These are phyloP conservation scores for Clitopilus passeckerianus DNA, from an alignment of 768 basidiomycete species.

Conservation along the genomic window DNA sequence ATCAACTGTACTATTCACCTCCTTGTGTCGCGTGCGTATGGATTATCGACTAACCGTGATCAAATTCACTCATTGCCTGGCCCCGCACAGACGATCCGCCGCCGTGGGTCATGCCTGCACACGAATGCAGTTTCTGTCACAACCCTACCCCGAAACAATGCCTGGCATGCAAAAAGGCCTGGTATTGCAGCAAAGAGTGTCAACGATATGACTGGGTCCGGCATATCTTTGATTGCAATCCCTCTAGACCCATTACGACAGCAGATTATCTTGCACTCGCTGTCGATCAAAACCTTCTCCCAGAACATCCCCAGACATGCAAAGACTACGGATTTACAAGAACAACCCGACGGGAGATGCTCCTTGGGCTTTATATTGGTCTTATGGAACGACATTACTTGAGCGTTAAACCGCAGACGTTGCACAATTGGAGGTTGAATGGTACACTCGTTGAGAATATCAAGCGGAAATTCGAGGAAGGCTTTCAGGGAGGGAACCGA, in stretches of 20 bases:
- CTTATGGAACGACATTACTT: slow-evolving; percentile 14
- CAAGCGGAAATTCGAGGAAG: slow-evolving; percentile 18
- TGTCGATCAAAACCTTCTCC: slow-evolving; percentile 16
- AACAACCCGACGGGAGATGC: slow-evolving; percentile 7
- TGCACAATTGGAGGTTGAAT: slow-evolving; percentile 25
- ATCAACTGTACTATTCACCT: too few species aligned
- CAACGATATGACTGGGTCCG: slow-evolving; percentile 22
- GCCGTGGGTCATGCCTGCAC: neutral
- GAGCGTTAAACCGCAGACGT: slow-evolving; percentile 15
- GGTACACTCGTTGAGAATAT: slow-evolving; percentile 29
- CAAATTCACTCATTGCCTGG: too few species aligned
- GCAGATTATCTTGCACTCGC: slow-evolving; percentile 26
- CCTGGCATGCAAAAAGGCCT: slow-evolving; percentile 16
- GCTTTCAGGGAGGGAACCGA: slow-evolving; percentile 14
- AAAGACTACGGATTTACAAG: slow-evolving; percentile 29
- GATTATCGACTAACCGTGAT: too few species aligned
- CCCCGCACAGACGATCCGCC: neutral
- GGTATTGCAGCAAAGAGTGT: slow-evolving; percentile 28
- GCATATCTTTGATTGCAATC: slow-evolving; percentile 32
- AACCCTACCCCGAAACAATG: slow-evolving; percentile 10
- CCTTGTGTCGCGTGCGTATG: neutral
- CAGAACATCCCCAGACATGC: slow-evolving; percentile 24
- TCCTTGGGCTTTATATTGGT: slow-evolving; percentile 27
- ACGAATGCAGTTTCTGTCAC: slow-evolving; percentile 3
- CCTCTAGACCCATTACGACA: slow-evolving; percentile 18